phyloP scores from a whole-genome alignment of 2,329 filamentous ascomycete species.

The Aspergillus viridinutans region DNA sequence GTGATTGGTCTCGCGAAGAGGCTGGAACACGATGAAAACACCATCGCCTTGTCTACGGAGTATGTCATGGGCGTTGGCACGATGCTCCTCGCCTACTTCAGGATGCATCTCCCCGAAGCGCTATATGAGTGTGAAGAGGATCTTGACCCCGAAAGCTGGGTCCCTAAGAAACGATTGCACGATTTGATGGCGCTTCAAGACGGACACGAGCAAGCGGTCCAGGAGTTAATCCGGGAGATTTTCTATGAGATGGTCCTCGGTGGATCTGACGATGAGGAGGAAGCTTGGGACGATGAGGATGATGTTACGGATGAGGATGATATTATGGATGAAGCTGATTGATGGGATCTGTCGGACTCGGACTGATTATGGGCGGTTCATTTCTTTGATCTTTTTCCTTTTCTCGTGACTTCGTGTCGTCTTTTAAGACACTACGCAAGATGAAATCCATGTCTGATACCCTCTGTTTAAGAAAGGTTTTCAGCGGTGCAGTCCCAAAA shows the following conservation, averaged over 20 bases:
- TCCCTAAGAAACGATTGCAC: constrained; percentile 5
- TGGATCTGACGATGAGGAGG: constrained; percentile 4
- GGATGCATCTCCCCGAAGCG: constrained; percentile 4
- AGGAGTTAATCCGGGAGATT: constrained; percentile 7
- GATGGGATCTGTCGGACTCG: neutral
- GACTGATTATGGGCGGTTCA: neutral
- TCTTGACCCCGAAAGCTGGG: constrained; percentile 2
- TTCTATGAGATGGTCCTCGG: constrained; percentile 8
- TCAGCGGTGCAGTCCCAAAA: neutral
- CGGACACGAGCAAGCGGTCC: constrained; percentile 8
- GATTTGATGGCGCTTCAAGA: constrained; percentile 3
- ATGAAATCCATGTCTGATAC: neutral
- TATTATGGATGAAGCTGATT: neutral
- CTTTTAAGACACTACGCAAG: neutral
- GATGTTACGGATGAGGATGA: neutral
- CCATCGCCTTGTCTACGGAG: constrained; percentile 8
- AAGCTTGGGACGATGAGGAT: constrained; percentile 3
- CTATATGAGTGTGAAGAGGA: constrained; percentile 10
- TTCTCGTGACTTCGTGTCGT: neutral
- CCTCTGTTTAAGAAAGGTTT: neutral
- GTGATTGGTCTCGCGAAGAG: constrained; percentile 3
- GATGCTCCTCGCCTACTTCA: constrained; percentile 8
- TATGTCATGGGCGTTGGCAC: constrained; percentile 10
- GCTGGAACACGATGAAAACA: constrained; percentile 8
- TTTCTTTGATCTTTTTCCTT: neutral